Evolutionary conservation across 805 yeast genomes (phyloP), one percentile per base, ranked within the genome.

Genomic region (Candida sphagnicola): DNA sequence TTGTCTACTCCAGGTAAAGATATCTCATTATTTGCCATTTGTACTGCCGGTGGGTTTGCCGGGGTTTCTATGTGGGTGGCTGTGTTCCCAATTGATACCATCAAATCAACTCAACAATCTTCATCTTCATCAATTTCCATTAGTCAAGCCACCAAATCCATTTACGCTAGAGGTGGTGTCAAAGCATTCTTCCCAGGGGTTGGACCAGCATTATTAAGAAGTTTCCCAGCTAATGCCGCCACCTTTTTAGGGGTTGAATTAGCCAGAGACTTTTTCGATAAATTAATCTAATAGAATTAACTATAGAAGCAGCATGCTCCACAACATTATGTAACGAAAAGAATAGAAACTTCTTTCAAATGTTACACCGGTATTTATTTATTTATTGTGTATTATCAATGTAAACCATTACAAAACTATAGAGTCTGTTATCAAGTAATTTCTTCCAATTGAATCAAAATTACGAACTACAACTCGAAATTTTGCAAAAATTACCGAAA

Each of bases 151-250:
- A 77, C 96, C 6, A 66, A 67, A 41, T 68, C 75, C 38, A 82
- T 91, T 35, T 88, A 89, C 58, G 59, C 66, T 5, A 77, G 77
- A 45, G 91, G 90, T 16, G 97, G 97, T 18, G 48, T 88, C 47
- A 84, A 80, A 57, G 96, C 95, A 0, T 91, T 91, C 66, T 91
- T 90, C 86, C 98, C 98, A 2, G 99, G 99, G 41, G 73, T 91
- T 17, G 97, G 96, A 0, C 97, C 99, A 4, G 98, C 98, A 2
- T 68, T 91, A 54, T 78, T 88, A 18, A 77, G 99, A 62, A 82
- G 95, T 29, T 91, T 93, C 83, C 98, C 98, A 3, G 98, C 98
- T 16, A 91, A 93, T 62, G 99, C 99, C n/a, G 98, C 99, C 6
- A 90, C 98, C 2, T 91, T 91, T 67, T 75, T 88, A 25, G 99